Evolutionary conservation across 148 eudicot genomes (phyloP).

Genomic region (Silene conica): DNA sequence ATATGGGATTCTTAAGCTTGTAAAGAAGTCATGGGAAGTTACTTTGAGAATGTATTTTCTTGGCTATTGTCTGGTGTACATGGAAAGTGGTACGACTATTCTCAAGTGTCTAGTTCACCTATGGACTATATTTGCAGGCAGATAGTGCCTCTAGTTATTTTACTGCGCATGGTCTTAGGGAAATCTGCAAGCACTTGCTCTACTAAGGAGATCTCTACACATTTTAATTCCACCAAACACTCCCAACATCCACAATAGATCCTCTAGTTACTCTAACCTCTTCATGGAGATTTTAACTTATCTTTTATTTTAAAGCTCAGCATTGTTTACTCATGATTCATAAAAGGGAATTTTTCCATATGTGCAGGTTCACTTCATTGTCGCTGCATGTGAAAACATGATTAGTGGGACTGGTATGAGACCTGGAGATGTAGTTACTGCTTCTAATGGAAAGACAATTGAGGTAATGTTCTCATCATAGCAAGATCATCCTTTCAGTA

Average conservation of each 20-base stretch:
- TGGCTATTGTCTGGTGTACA: not conserved
- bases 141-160: not conserved
- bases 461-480: slow-evolving; percentile 49
- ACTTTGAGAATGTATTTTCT: not conserved
- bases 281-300: not conserved
- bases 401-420: slow-evolving; percentile 99
- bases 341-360: not conserved
- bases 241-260: no score
- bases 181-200: no score
- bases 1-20: slow-evolving; percentile 3
- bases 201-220: no score
- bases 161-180: not conserved
- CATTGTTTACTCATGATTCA: not conserved
- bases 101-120: not conserved
- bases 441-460: slow-evolving; percentile 98
- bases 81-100: not conserved
- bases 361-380: slow-evolving; percentile 93
- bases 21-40: not conserved
- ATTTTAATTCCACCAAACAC: no score
- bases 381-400: slow-evolving; percentile 99
- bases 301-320: not conserved
- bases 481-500: not conserved
- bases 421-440: slow-evolving; percentile 94
- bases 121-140: not conserved
- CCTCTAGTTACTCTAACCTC: no score